Evolutionary conservation across 1,284 basidiomycete genomes (phyloP).

Genomic region (Rhodofomes roseus): DNA sequence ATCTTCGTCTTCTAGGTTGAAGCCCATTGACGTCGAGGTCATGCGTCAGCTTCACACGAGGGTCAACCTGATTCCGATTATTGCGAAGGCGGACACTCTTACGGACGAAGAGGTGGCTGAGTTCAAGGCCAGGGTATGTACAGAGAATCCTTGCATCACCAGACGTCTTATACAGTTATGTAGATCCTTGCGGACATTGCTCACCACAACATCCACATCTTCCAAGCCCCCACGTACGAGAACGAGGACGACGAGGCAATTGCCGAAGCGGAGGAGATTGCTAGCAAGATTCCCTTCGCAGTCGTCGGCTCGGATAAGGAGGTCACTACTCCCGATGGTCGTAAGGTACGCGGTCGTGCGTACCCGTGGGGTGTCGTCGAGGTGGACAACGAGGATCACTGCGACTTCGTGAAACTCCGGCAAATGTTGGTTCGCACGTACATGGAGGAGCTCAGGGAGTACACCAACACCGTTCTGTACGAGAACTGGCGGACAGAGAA

Average conservation of each 20-base stretch:
- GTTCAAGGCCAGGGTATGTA: conserved; percentile 85
- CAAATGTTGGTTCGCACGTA: conserved; percentile 98
- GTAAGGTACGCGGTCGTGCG: conserved; percentile 84
- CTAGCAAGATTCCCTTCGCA: conserved; percentile 95
- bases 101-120: conserved; percentile 91
- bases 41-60: conserved; percentile 94
- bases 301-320: conserved; percentile 89
- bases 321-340: conserved; percentile 81
- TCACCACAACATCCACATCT: conserved; percentile 93
- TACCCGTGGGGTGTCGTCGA: conserved; percentile 99
- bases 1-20: conserved; percentile 55
- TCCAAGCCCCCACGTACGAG: conserved; percentile 93
- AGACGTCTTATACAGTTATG: neutral
- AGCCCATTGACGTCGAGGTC: conserved; percentile 96
- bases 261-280: conserved; percentile 93
- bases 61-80: conserved; percentile 96
- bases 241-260: conserved; percentile 97
- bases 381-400: conserved; percentile 97
- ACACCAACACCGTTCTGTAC: conserved; percentile 90
- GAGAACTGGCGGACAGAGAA: conserved; percentile 97
- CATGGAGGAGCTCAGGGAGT: conserved; percentile 96
- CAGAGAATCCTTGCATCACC: neutral
- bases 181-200: conserved; percentile 90
- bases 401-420: conserved; percentile 96
- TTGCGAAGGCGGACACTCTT: conserved; percentile 94